Evolutionary conservation across 352 stramenopile species (phyloP), one percentile per base, ranked within the genome.

Genomic region (Phytophthora capsici): DNA sequence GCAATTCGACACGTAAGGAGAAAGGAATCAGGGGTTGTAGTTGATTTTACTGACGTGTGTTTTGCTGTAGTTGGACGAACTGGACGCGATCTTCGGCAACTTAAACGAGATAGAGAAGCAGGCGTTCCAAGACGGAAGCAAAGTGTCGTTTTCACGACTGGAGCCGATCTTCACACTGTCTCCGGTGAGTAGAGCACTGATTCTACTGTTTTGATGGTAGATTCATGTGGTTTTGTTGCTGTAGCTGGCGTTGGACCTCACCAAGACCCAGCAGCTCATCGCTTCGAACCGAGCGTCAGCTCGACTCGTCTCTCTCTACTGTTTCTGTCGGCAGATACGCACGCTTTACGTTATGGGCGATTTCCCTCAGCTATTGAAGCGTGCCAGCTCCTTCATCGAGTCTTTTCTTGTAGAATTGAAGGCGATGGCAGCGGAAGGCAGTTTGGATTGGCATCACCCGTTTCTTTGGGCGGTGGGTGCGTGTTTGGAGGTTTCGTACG

Each of bases 241-340:
- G 19, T 43, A 95, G 86, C 62, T 95, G 32, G 76, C 82, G n/a
- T 46, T 95, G 13, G 69, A 91, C 37, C 63, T 93, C 17, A 36
- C 34, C 1, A 53, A 64, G 1, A 81, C 79, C 41, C 83, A 89
- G 50, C 69, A 70, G 0, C 44, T 69, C 17, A 95, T 95, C 58
- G 75, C 77, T 0, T 61, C 62, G 13, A 88, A 88, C 50, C 54
- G 75, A 14, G 82, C 80, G n/a, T 84, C 86, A 0, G 48, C 74
- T 1, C 52, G 73, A 9, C 57, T 89, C 14, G 71, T 91, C 20
- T 82, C 82, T 2, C 72, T 95, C 14, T 89, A 95, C 57, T 89
- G 88, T 56, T 95, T 92, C 48, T 89, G 75, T 53, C 80, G 84
- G 1, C 86, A 95, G 57, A 88, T 95, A 3, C 81, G 83, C 19